Evolutionary conservation across 2,329 filamentous ascomycete genomes (phyloP), one percentile per base, ranked within the genome.

Genomic region (Fusarium sp.): DNA sequence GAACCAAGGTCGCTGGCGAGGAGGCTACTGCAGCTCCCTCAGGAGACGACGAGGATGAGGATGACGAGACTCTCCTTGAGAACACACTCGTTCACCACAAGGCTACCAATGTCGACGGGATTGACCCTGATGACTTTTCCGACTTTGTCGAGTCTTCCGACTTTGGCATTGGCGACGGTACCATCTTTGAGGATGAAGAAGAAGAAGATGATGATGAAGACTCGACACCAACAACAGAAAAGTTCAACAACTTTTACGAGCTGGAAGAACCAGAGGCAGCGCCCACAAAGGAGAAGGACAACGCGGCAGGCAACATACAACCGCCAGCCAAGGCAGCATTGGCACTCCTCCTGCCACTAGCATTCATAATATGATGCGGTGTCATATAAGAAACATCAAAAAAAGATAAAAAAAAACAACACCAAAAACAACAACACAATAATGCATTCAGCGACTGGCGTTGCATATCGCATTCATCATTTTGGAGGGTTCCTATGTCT

Each of bases 41-140:
- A 14, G 56, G 46, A 31, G 46, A 58, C 12, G 64, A 29, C 3
- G 35, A 16, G 16, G 53, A 40, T 7, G 55, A n/a, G 6, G 24
- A n/a, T 10, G 2, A 36, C 4, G 31, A 12, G 1, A 46, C 16
- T 7, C 71, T 33, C 33, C 65, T 74, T 2, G 65, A 74, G 29
- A 72, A 74, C 2, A 74, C 71, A 16, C n/a, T 64, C 38, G 44
- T 74, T 20, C 40, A 74, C n/a, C 64, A 67, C 42, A 72, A 74
- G 49, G 72, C 27, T 22, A 64, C 68, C 7, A 24, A 72, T 11
- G 68, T 69, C 42, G 36, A 62, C 2, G 64, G 46, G 6, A 27
- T 35, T 16, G 58, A n/a, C 20, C 35, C 20, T 56, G 11, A 40
- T 9, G 56, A 35, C 11, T 56, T 58, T 20, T n/a, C 70, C 22